These are phyloP conservation scores for Saprolegnia diclina DNA, from an alignment of 352 stramenopile species.

Conservation along the genomic window DNA sequence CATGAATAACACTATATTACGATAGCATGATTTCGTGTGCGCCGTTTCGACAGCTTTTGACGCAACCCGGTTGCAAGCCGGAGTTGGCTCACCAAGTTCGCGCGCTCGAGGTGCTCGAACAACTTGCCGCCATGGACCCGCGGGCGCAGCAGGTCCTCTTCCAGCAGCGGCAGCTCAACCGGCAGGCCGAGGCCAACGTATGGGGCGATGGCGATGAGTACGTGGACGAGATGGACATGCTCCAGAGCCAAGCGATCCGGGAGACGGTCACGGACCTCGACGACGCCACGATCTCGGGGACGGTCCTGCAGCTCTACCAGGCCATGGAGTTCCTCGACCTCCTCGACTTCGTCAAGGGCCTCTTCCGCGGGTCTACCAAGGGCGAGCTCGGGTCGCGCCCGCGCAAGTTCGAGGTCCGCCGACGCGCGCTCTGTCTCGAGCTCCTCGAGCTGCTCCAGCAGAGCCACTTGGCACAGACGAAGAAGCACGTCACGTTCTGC, in stretches of 20 bases:
- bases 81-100: background rate
- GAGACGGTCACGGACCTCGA: slow-evolving; percentile 22
- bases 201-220: slow-evolving; percentile 5
- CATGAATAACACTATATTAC: background rate
- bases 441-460: slow-evolving; percentile 20
- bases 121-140: slow-evolving; percentile 10
- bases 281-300: slow-evolving; percentile 4
- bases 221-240: slow-evolving; percentile 14
- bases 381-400: slow-evolving; percentile 1
- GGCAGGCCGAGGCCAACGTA: slow-evolving; percentile 15
- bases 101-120: slow-evolving; percentile 6
- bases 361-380: slow-evolving; percentile 12
- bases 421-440: slow-evolving; percentile 5
- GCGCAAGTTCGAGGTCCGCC: slow-evolving; percentile 6
- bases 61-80: background rate
- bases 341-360: slow-evolving; percentile 22
- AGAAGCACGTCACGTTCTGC: slow-evolving; percentile 16
- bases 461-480: slow-evolving; percentile 15
- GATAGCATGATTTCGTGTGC: background rate
- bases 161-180: slow-evolving; percentile 24
- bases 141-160: slow-evolving; percentile 9
- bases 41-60: background rate
- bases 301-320: background rate
- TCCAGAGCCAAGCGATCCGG: slow-evolving; percentile 20
- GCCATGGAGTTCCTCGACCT: slow-evolving; percentile 20